Base-by-base conservation (phyloP, 2,329 filamentous ascomycete genomes). In the Alternaria ventricosa region DNA sequence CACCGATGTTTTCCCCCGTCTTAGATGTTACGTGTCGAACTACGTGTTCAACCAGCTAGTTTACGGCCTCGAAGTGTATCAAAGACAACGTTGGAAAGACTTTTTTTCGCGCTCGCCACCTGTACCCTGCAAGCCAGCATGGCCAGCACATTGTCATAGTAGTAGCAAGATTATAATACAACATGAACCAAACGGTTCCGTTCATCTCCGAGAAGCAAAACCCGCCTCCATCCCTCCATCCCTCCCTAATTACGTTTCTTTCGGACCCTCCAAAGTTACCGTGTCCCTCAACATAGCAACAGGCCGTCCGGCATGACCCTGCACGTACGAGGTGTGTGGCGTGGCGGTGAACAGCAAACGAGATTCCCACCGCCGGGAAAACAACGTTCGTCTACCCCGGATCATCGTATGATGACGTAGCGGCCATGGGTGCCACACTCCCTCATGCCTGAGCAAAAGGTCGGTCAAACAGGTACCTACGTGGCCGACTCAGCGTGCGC, bases 321-420 rank as follows among this genome's bases (percentile, higher is more conserved):
- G 49, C 12, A 36, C 33, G 33, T 36, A 36, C 33, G 15, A 36
- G 33, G 33, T 36, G 49, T 41, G 49, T 50, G 61, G 50, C 47
- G 67, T 73, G 68, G 74, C 74, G 74, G 74, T 76, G 74, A 75
- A 75, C 63, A 69, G 63, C 68, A 65, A 69, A 62, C 68, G 63
- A 59, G 12, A 55, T 41, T 56, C 64, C 67, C 63, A 68, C 64
- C 70, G 68, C 70, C 65, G 28, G 36, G 46, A 53, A 44, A 43
- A 53, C 56, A 58, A 43, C 46, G 46, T 50, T 64, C 65, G 63
- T 69, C 61, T 70, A 69, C 71, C 68, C 71, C 67, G 59, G 66
- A 68, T 68, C 56, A 70, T 64, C 61, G 58, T 57, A 43, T 61
- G 58, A 71, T 76, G 73, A 76, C 74, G 73, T 75, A 76, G 63